Conservation (phyloP, 768 basidiomycete species). For the Mycena metata region DNA sequence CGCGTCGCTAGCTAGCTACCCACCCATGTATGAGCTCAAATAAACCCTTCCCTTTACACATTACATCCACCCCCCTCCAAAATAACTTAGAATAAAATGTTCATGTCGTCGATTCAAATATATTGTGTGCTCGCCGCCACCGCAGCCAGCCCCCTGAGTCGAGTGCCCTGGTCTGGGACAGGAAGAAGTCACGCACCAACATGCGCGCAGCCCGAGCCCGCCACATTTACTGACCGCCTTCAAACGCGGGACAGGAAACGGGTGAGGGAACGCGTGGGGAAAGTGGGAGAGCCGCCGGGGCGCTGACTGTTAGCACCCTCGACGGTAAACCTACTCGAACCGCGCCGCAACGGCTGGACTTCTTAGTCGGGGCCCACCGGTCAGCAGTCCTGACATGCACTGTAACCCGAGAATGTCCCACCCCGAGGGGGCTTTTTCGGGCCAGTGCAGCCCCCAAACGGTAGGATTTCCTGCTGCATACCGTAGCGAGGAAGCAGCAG, state of each 20-base stretch:
- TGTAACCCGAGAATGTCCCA: neutral
- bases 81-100: too few species aligned
- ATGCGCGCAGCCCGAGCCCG: neutral
- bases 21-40: too few species aligned
- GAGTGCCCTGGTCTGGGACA: too few species aligned
- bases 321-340: neutral
- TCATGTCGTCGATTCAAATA: too few species aligned
- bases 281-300: too few species aligned
- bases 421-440: neutral
- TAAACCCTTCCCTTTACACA: too few species aligned
- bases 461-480: conserved; percentile 11
- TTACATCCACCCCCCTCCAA: too few species aligned
- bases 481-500: conserved; percentile 6
- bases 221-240: neutral
- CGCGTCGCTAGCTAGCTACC: too few species aligned
- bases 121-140: too few species aligned
- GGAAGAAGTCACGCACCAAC: too few species aligned
- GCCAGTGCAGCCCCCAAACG: neutral
- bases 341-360: conserved; percentile 1
- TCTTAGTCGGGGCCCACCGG: neutral
- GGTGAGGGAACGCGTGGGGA: neutral
- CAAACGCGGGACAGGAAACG: conserved; percentile 4
- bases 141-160: too few species aligned
- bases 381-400: neutral
- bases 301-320: neutral